A percentile compares a stretch with the other conserved stretches of the same genome.
Evolutionary conservation across 495 filamentous ascomycete genomes (phyloP).

Genomic region (Chaetomium fimeti): DNA sequence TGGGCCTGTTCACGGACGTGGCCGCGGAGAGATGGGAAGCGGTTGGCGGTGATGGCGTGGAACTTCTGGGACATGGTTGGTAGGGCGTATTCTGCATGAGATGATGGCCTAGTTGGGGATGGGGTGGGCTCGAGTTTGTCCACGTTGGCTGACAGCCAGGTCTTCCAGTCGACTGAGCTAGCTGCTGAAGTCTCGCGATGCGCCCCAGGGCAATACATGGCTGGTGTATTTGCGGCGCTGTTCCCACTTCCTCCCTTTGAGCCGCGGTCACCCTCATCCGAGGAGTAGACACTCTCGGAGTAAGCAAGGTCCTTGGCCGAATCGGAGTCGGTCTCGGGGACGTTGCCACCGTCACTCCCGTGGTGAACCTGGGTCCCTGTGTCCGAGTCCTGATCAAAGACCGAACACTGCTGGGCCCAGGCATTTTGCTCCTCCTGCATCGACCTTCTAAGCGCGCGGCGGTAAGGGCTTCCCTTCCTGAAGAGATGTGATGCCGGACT

Average conservation of each 20-base stretch:
- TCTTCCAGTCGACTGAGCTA: conserved; percentile 55
- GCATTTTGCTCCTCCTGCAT: conserved; percentile 38
- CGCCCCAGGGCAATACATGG: conserved; percentile 29
- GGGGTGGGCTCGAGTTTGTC: conserved; percentile 47
- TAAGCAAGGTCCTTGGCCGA: conserved; percentile 37
- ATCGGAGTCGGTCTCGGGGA: conserved; percentile 29
- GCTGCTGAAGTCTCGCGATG: conserved; percentile 41
- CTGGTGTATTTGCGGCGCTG: conserved; percentile 11
- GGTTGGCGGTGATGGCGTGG: conserved; percentile 34
- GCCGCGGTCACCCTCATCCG: conserved; percentile 26
- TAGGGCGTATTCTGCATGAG: conserved; percentile 40
- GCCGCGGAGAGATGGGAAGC: conserved; percentile 42
- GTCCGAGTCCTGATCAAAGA: conserved; percentile 16
- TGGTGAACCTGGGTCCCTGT: conserved; percentile 20
- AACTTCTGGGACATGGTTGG: conserved; percentile 37
- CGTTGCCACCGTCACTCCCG: not conserved
- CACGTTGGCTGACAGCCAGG: conserved; percentile 52
- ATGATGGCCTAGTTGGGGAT: conserved; percentile 18
- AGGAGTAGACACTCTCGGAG: conserved; percentile 48
- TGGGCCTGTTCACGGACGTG: conserved; percentile 64
- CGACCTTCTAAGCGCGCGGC: conserved; percentile 47
- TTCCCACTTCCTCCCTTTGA: not conserved
- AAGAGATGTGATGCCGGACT: conserved; percentile 49
- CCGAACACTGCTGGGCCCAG: conserved; percentile 32
- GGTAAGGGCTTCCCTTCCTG: conserved; percentile 56